These are phyloP conservation scores for Phytomonas francai DNA, from an alignment of 208 protist genomes.

Conservation along the genomic window DNA sequence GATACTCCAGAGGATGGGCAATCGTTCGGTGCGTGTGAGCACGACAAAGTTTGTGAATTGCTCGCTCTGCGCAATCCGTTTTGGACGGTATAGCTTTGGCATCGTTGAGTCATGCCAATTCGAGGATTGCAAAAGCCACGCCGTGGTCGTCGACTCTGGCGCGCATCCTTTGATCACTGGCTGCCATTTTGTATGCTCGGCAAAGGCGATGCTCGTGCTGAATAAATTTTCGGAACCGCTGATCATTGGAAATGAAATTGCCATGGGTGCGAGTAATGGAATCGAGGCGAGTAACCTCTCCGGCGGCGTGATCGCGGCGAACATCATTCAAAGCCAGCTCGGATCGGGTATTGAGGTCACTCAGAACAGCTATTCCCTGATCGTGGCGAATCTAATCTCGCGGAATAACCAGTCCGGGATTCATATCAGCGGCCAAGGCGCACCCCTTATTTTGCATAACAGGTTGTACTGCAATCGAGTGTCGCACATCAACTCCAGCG, in stretches of 20 bases:
- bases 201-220: slow-evolving; percentile 51
- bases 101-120: slow-evolving; percentile 78
- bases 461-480: slow-evolving; percentile 35
- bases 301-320: slow-evolving; percentile 67
- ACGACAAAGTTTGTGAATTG: slow-evolving; percentile 73
- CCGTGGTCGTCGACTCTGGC: slow-evolving; percentile 61
- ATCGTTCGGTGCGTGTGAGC: background rate
- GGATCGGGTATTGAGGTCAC: slow-evolving; percentile 37
- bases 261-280: slow-evolving; percentile 36
- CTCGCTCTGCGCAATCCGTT: slow-evolving; percentile 64
- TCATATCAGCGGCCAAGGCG: slow-evolving; percentile 24
- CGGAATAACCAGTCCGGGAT: slow-evolving; percentile 43
- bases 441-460: slow-evolving; percentile 58
- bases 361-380: slow-evolving; percentile 38
- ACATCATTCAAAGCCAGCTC: slow-evolving; percentile 53
- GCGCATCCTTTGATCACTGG: slow-evolving; percentile 77
- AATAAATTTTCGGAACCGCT: slow-evolving; percentile 75
- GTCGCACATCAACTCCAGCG: slow-evolving; percentile 40
- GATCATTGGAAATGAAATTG: slow-evolving; percentile 81
- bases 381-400: slow-evolving; percentile 59
- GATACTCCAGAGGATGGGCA: slow-evolving; percentile 57
- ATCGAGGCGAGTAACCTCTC: slow-evolving; percentile 44
- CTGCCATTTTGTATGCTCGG: slow-evolving; percentile 61
- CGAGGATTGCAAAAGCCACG: slow-evolving; percentile 55
- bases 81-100: slow-evolving; percentile 62